These are phyloP conservation scores for Podila epicladia DNA, from an alignment of 192 early-diverging fungal species.

Conservation along the genomic window DNA sequence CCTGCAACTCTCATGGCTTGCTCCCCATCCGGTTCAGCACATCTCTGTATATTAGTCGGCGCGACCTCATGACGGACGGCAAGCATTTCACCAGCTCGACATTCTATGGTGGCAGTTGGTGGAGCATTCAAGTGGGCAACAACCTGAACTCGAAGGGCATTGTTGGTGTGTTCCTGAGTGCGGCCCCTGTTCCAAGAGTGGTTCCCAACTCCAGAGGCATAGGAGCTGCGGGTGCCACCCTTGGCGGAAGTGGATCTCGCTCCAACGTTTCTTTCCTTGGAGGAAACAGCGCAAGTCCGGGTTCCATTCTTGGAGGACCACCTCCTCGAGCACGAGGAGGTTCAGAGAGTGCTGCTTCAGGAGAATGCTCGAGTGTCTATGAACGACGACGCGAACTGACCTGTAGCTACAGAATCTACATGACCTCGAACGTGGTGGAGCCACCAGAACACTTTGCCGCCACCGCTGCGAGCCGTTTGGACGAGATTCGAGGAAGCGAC, in stretches of 20 bases:
- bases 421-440: conserved; percentile 45
- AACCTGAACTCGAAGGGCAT: conserved; percentile 28
- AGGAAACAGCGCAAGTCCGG: not conserved
- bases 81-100: conserved; percentile 48
- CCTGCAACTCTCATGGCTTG: conserved; percentile 1
- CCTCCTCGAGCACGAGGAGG: not conserved
- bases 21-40: conserved; percentile 51
- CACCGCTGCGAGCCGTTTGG: conserved; percentile 20
- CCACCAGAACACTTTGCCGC: conserved; percentile 41
- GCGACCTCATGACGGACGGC: conserved; percentile 46
- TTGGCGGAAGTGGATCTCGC: not conserved
- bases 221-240: not conserved
- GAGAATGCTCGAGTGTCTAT: conserved; percentile 34
- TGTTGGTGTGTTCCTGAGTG: conserved; percentile 38
- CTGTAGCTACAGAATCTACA: conserved; percentile 39
- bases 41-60: conserved; percentile 40
- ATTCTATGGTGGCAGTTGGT: conserved; percentile 50
- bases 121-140: conserved; percentile 49
- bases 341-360: not conserved
- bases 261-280: not conserved
- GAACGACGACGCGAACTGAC: conserved; percentile 22
- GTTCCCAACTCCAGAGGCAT: conserved; percentile 10
- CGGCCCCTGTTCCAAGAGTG: conserved; percentile 22
- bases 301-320: conserved; percentile 14
- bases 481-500: conserved; percentile 34